These are phyloP conservation scores for Primulina tabacum DNA, from an alignment of 257 asterid genomes.

Conservation along the genomic window DNA sequence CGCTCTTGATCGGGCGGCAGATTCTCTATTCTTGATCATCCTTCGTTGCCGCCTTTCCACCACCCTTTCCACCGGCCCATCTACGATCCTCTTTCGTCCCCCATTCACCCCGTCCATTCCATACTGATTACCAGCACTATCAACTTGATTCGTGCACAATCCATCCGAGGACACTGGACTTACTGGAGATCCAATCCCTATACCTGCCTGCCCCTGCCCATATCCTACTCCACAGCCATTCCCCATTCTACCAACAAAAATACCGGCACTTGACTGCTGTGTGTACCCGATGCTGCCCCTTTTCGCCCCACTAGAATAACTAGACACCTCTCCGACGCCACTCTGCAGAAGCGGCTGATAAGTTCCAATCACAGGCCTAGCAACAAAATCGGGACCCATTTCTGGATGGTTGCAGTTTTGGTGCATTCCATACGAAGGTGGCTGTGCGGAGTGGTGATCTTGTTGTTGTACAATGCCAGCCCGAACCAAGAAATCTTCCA, in stretches of 20 bases:
- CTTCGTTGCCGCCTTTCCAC: slow-evolving; percentile 81
- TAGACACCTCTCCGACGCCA: slow-evolving; percentile 34
- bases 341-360: slow-evolving; percentile 39
- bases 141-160: slow-evolving; percentile 37
- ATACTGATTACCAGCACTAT: slow-evolving; percentile 34
- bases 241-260: slow-evolving; percentile 52
- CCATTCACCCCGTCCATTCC: slow-evolving; percentile 43
- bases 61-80: slow-evolving; percentile 74
- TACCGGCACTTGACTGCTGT: slow-evolving; percentile 22
- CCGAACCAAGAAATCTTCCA: slow-evolving; percentile 69
- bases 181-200: slow-evolving; percentile 57
- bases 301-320: slow-evolving; percentile 36
- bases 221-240: slow-evolving; percentile 55
- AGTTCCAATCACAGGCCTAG: slow-evolving; percentile 33
- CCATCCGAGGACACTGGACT: slow-evolving; percentile 72
- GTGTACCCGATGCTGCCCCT: slow-evolving; percentile 39
- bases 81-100: slow-evolving; percentile 50
- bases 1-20: slow-evolving; percentile 85
- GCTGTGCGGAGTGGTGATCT: slow-evolving; percentile 27
- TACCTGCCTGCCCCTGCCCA: slow-evolving; percentile 38
- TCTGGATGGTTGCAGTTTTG: slow-evolving; percentile 29
- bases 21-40: slow-evolving; percentile 82
- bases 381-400: slow-evolving; percentile 25
- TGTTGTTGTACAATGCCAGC: slow-evolving; percentile 76
- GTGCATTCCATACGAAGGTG: slow-evolving; percentile 34